Percentiles rank a stretch among this genome's conserved stretches.
Evolutionary conservation across 164 flowering plant species (phyloP).

Genomic region (Akebia trifoliata): DNA sequence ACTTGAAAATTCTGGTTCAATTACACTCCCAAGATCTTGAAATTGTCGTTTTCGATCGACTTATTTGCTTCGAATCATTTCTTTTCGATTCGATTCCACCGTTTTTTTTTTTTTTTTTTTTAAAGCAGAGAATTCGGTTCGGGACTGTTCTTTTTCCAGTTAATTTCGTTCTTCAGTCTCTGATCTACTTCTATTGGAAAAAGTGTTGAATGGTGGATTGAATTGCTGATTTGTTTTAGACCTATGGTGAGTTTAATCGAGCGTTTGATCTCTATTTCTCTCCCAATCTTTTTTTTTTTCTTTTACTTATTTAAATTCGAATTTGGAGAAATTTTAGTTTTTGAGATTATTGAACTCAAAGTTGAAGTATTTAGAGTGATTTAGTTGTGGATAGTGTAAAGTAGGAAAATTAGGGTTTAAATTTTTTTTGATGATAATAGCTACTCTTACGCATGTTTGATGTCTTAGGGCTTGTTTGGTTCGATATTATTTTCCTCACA

Average conservation of each 20-base stretch:
- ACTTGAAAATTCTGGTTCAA: not conserved
- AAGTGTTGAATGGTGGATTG: not conserved
- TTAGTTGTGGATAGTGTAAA: not conserved
- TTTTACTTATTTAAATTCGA: not conserved
- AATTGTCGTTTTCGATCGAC: slow-evolving; percentile 1
- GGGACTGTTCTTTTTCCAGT: not conserved
- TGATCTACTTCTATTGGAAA: not conserved
- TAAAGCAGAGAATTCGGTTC: not conserved
- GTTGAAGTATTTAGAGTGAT: not conserved
- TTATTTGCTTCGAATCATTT: not conserved
- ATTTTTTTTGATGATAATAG: not conserved
- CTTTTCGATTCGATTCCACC: not conserved
- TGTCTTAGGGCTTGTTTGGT: not conserved
- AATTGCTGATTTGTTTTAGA: not conserved
- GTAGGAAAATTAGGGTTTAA: slow-evolving; percentile 8
- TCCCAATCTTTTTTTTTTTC: not conserved
- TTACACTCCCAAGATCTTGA: not conserved
- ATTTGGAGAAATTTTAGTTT: not conserved
- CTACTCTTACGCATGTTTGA: not conserved
- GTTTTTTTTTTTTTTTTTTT: not conserved
- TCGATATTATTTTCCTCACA: not conserved
- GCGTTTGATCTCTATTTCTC: not conserved
- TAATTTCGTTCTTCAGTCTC: not conserved
- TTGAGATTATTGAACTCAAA: not conserved
- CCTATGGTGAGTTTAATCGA: slow-evolving; percentile 13